Conservation (phyloP, 495 filamentous ascomycete genomes). For the Massariosphaeria phaeospora region DNA sequence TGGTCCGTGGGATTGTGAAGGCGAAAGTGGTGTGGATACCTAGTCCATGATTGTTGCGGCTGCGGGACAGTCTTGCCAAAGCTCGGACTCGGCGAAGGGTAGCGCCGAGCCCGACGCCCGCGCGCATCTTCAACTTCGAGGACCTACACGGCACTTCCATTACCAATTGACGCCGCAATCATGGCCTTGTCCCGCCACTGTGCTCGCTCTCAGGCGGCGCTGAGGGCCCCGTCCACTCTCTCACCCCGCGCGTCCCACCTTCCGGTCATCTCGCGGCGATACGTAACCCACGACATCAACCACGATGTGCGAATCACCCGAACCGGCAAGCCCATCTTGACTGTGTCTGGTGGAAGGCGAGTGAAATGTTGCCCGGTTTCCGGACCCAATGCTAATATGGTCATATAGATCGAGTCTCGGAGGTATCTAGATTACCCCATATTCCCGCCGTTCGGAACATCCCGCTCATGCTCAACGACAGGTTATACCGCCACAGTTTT, state of each 20-base stretch:
- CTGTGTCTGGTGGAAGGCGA: constrained; percentile 41
- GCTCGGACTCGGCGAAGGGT: constrained; percentile 14
- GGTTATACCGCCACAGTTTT: constrained; percentile 97
- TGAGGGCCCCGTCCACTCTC: constrained; percentile 16
- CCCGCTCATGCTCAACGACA: constrained; percentile 35
- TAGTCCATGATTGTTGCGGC: constrained; percentile 9
- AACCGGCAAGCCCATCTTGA: constrained; percentile 44
- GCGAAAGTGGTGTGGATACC: neutral
- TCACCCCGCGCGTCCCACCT: neutral
- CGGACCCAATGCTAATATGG: neutral
- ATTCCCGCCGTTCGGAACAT: constrained; percentile 27
- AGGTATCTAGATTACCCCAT: constrained; percentile 52
- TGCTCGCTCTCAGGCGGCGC: constrained; percentile 27
- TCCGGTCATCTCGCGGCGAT: constrained; percentile 18
- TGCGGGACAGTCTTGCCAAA: constrained; percentile 9
- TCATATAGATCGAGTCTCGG: constrained; percentile 70
- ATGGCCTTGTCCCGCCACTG: constrained; percentile 32
- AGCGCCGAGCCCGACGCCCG: constrained; percentile 8
- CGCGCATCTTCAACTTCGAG: constrained; percentile 4
- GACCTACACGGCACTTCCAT: constrained; percentile 1
- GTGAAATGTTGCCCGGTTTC: constrained; percentile 6
- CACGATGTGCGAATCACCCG: constrained; percentile 43
- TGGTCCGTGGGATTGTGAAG: neutral
- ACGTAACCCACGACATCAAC: constrained; percentile 31
- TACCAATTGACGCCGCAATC: constrained; percentile 26